Evolutionary conservation across 2,329 filamentous ascomycete species (phyloP).

Genomic region (Cladosporium colombiae): DNA sequence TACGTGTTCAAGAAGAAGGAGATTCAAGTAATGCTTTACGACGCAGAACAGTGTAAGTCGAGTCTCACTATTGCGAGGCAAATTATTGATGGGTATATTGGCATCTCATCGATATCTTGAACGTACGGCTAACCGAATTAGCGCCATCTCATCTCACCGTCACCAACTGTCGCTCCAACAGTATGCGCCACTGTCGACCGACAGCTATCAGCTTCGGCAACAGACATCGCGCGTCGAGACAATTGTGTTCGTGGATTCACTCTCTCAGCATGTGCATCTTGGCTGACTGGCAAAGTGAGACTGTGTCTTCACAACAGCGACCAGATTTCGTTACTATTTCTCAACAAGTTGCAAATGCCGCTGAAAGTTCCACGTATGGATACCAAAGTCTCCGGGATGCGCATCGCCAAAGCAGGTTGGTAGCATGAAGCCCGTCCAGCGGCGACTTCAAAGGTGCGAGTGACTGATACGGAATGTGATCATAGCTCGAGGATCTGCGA

Average conservation of each 20-base stretch:
- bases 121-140: no score
- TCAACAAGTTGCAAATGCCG: background rate
- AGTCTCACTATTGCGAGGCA: background rate
- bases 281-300: background rate
- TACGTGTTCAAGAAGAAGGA: slow-evolving; percentile 1
- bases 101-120: no score
- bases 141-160: background rate
- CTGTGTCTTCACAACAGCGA: background rate
- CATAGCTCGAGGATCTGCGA: no score
- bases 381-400: background rate
- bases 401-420: background rate
- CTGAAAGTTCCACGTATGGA: background rate
- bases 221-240: background rate
- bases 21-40: background rate
- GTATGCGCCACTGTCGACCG: background rate
- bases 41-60: background rate
- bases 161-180: background rate
- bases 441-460: no score
- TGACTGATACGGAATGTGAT: no score
- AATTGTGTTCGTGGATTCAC: no score
- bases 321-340: background rate
- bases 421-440: no score
- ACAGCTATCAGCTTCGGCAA: background rate
- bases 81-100: background rate
- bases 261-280: no score